Conservation (phyloP, 495 filamentous ascomycete genomes). For the Cudoniella acicularis region DNA sequence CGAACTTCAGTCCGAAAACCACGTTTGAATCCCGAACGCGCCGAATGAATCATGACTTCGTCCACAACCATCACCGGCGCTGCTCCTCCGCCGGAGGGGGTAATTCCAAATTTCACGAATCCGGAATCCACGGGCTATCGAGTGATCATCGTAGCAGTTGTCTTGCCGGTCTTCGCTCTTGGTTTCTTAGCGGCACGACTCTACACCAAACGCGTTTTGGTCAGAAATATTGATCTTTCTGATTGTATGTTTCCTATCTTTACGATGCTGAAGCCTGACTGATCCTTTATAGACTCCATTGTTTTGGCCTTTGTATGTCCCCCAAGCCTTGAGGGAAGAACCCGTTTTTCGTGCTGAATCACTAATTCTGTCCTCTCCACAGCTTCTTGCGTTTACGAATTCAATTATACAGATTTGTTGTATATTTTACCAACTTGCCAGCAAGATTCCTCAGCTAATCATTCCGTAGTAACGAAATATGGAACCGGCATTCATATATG, state of each 20-base stretch:
- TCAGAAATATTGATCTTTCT: neutral
- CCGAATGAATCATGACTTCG: neutral
- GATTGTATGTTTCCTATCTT: neutral
- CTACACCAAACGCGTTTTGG: neutral
- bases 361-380: neutral
- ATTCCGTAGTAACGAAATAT: neutral
- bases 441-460: neutral
- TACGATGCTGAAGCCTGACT: neutral
- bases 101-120: neutral
- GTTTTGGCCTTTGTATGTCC: neutral
- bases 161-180: neutral
- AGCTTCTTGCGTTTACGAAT: neutral
- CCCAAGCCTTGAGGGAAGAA: neutral
- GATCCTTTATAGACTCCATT: neutral
- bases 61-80: neutral
- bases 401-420: neutral
- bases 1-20: neutral
- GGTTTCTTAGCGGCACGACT: neutral
- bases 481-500: neutral
- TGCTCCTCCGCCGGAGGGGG: neutral
- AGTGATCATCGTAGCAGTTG: neutral
- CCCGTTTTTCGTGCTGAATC: neutral
- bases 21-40: neutral
- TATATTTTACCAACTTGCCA: neutral
- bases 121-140: neutral